phyloP scores from a whole-genome alignment of 768 basidiomycete genomes.

The Leccinum longicurvipes region DNA sequence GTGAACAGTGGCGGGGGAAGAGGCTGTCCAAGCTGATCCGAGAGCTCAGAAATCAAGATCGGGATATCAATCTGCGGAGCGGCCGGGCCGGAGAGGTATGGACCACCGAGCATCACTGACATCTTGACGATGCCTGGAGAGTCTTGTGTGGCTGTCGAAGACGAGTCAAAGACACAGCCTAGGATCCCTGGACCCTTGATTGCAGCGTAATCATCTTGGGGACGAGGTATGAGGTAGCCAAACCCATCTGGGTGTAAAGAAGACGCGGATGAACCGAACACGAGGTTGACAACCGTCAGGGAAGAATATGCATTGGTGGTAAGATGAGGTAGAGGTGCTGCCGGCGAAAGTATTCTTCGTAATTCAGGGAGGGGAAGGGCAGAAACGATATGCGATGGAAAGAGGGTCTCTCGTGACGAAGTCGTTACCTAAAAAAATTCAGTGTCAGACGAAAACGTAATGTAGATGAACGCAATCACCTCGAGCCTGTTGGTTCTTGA shows the following conservation, averaged over 20 bases:
- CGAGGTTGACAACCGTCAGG: conserved; percentile 85
- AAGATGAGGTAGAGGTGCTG: conserved; percentile 56
- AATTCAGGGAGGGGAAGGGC: conserved; percentile 66
- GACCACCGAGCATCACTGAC: conserved; percentile 90
- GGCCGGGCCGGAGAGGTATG: conserved; percentile 39
- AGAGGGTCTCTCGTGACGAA: conserved; percentile 32
- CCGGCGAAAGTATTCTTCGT: conserved; percentile 39
- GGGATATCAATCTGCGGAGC: conserved; percentile 25
- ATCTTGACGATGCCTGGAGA: conserved; percentile 59
- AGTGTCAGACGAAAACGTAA: conserved; percentile 3
- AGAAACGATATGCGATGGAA: conserved; percentile 71
- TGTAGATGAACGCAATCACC: conserved; percentile 32
- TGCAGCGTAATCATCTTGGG: conserved; percentile 49
- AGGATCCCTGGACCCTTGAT: conserved; percentile 50
- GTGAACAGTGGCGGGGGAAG: conserved; percentile 58
- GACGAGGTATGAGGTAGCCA: conserved; percentile 90
- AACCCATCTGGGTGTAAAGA: conserved; percentile 81
- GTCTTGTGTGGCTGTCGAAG: conserved; percentile 63
- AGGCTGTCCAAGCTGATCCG: conserved; percentile 40
- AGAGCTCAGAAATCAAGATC: conserved; percentile 32
- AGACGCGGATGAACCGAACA: conserved; percentile 56
- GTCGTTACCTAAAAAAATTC: conserved; percentile 30
- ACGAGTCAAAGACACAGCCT: conserved; percentile 90
- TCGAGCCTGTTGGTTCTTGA: conserved; percentile 39
- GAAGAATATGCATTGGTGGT: conserved; percentile 68